A percentile compares a stretch with the other conserved stretches of the same genome.
Evolutionary conservation across 495 filamentous ascomycete genomes (phyloP).

Genomic region (Talaromyces liani): DNA sequence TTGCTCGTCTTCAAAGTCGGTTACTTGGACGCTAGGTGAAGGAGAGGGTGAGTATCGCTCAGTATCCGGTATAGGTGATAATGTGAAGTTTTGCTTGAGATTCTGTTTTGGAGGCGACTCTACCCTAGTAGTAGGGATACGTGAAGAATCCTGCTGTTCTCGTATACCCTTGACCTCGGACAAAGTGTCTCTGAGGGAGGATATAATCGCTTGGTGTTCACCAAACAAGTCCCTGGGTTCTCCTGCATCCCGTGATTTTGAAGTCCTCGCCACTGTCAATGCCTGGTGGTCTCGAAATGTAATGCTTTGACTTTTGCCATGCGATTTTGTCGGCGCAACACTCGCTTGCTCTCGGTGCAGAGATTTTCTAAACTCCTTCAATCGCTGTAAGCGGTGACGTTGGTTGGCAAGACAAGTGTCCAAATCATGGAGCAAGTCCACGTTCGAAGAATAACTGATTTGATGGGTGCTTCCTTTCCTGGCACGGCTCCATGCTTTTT

Average conservation of each 20-base stretch:
- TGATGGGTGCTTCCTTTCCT: slow-evolving; percentile 45
- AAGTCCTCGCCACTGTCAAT: slow-evolving; percentile 34
- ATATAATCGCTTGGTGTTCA: slow-evolving; percentile 42
- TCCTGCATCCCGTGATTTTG: slow-evolving; percentile 28
- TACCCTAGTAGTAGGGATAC: background rate
- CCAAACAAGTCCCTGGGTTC: slow-evolving; percentile 41
- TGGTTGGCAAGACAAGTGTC: slow-evolving; percentile 55
- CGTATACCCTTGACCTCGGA: slow-evolving; percentile 43
- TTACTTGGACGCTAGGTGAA: slow-evolving; percentile 1
- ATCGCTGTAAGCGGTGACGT: slow-evolving; percentile 55
- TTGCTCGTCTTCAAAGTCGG: background rate
- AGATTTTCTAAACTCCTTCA: slow-evolving; percentile 58
- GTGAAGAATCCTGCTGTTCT: background rate
- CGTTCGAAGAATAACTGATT: slow-evolving; percentile 29
- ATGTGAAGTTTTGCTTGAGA: background rate
- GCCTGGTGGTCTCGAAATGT: slow-evolving; percentile 30
- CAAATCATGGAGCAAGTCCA: slow-evolving; percentile 49
- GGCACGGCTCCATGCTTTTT: slow-evolving; percentile 57
- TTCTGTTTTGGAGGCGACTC: background rate
- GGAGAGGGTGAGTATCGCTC: background rate
- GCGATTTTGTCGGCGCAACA: slow-evolving; percentile 10
- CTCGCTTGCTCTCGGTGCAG: slow-evolving; percentile 17
- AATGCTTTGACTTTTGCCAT: slow-evolving; percentile 17
- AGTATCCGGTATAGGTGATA: slow-evolving; percentile 4
- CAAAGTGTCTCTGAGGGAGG: slow-evolving; percentile 50